These are phyloP conservation scores for Hydnomerulius pinastri DNA, from an alignment of 768 basidiomycete genomes.

Conservation along the genomic window DNA sequence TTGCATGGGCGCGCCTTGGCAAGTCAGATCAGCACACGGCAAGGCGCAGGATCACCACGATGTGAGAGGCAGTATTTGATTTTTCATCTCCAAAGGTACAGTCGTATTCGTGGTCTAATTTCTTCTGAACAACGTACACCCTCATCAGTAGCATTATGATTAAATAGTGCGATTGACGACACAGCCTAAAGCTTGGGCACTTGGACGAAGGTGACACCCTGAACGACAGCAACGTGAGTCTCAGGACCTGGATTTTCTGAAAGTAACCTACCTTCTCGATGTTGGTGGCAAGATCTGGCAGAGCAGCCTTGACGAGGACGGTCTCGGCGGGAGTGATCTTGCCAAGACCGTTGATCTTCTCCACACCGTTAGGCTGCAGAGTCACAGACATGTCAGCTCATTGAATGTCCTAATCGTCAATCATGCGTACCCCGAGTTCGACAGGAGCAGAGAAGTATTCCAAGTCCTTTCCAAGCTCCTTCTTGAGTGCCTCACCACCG, in stretches of 20 bases:
- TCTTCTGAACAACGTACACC: slow-evolving; percentile 11
- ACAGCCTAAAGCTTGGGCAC: slow-evolving; percentile 28
- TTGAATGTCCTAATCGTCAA: too few relatives aligned
- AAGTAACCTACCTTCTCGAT: slow-evolving; percentile 61
- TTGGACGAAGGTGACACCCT: slow-evolving; percentile 30
- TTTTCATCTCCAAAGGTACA: background rate
- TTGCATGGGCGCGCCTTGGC: too few relatives aligned
- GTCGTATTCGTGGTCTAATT: background rate
- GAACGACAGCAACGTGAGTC: background rate
- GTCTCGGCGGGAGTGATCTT: slow-evolving; percentile 71
- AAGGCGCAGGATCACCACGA: too few relatives aligned
- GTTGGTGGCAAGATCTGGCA: slow-evolving; percentile 76
- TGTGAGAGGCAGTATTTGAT: too few relatives aligned
- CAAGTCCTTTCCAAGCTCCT: slow-evolving; percentile 73
- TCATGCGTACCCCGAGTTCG: slow-evolving; percentile 78
- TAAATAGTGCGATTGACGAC: background rate
- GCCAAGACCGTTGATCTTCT: slow-evolving; percentile 82
- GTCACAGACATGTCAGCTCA: slow-evolving; percentile 9
- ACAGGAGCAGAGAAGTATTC: slow-evolving; percentile 90
- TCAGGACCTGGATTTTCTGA: background rate
- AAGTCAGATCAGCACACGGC: too few relatives aligned
- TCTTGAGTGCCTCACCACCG: slow-evolving; percentile 73
- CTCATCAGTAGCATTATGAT: background rate
- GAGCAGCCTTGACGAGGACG: slow-evolving; percentile 72
- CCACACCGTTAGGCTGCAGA: slow-evolving; percentile 71